Evolutionary conservation across 176 grass and related monocot species (phyloP), one percentile per base, ranked within the genome.

Genomic region (Paspalum vaginatum): DNA sequence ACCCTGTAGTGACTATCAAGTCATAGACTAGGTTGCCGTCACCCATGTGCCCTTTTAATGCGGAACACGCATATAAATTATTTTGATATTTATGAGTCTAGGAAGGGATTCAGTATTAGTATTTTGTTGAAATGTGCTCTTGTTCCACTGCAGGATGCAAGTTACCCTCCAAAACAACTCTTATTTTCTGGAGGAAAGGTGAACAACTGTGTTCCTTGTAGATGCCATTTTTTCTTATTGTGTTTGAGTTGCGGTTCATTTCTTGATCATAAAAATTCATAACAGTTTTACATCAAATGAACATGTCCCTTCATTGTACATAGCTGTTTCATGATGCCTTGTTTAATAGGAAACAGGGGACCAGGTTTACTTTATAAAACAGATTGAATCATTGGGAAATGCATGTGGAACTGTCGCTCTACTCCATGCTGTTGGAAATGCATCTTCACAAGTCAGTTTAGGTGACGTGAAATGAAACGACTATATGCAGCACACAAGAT

Each of bases 331-430:
- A 63, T 82, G 9, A 18, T 82, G 9, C 24, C 46, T 55, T 77
- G 8, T 60, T 11, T 43, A 64, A 16, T 72, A 97, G 91, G 80
- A 88, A 74, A 59, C 15, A 41, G 50, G 9, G 61, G 77, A 83
- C 11, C 61, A 86, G 27, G 81, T 97, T 49, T 97, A 90, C 77
- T 97, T 92, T 59, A 78, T 97, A 39, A 86, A 94, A 52, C 94
- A 93, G 82, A 91, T 76, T 4, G 62, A 81, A 25, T 76, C 94
- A 9, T 72, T 97, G 73, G 91, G 89, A 55, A 97, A 97, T 97
- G 94, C 89, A 86, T 97, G 94, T 90, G 94, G 94, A 70, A 97
- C 91, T 74, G 84, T 97, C 7, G 91, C 83, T 58, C 59, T 97
- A 54, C 85, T 97, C 81, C 91, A 97, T 92, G 89, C 91, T 81